These are phyloP conservation scores for Lyophyllum decastes DNA, from an alignment of 768 basidiomycete species.

Conservation along the genomic window DNA sequence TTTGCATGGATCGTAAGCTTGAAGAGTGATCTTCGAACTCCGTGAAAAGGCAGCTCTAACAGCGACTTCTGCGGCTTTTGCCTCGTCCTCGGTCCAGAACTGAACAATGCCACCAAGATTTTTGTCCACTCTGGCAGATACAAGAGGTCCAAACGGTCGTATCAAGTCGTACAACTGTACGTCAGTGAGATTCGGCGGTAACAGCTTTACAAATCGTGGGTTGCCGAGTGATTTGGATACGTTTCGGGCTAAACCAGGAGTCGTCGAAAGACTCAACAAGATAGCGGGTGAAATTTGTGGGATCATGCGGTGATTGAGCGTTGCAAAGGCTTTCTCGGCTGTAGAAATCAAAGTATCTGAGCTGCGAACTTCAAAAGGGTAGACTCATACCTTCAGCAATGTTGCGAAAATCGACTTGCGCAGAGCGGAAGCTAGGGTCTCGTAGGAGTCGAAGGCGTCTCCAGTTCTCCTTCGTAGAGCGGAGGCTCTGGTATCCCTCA, in stretches of 20 bases:
- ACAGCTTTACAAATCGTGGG: conserved; percentile 2
- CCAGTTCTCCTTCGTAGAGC: background rate
- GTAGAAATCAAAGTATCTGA: too few relatives aligned
- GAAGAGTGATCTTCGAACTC: background rate
- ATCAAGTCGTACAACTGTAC: conserved; percentile 2
- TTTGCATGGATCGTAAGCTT: conserved; percentile 4
- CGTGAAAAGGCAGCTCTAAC: background rate
- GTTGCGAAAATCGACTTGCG: background rate
- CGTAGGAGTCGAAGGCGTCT: background rate
- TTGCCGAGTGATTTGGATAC: background rate
- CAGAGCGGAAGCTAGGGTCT: background rate
- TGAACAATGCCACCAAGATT: background rate
- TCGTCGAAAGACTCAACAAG: background rate
- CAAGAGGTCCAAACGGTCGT: conserved; percentile 1
- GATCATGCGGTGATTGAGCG: background rate
- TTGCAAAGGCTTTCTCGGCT: conserved; percentile 8
- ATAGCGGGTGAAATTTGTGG: background rate
- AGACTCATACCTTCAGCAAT: background rate
- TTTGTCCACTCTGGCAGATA: background rate
- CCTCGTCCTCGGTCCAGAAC: conserved; percentile 10
- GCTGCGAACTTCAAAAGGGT: background rate
- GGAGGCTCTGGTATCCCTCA: background rate
- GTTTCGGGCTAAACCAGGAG: too few relatives aligned
- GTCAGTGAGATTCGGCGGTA: background rate
- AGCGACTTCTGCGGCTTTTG: background rate